Evolutionary conservation across 257 asterid genomes (phyloP), one percentile per base, ranked within the genome.

Genomic region (Solanum corneliomulleri): DNA sequence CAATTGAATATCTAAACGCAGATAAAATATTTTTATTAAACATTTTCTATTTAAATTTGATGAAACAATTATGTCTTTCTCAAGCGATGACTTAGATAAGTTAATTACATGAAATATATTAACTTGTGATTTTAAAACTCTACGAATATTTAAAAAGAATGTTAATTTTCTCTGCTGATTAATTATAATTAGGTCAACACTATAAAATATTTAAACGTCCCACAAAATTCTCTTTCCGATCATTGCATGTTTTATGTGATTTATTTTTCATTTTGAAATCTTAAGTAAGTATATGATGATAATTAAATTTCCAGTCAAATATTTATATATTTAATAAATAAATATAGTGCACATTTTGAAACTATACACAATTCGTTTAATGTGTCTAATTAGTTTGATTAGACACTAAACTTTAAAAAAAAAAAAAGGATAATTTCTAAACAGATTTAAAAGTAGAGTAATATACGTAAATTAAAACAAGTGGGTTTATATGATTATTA

Each of bases 21-120:
- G 66, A 56, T 56, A 20, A 18, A 58, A 21, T 58, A 0, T 21
- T 58, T 8, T 0, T 20, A 21, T 21, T 3, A 0, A 1, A 58
- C 0, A 21, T 0, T 58, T 58, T 21, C 27, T 7, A 8, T 1
- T 0, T 20, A 58, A 0, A 0, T 58, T 58, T 58, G 3, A 58
- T 56, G 13, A 58, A 58, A 56, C 1, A 56, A 1, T 52, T 20
- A 20, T 3, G 1, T 58, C 2, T 21, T 56, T 58, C 2, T 58
- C 4, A 58, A 7, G 66, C 2, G 2, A 20, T 8, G 25, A 58
- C 21, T 58, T 58, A 58, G 6, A 58, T 8, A 20, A 3, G 12
- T 58, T 20, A 58, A 58, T 58, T n/a, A 0, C 2, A 58, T 58
- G 8, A 20, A 62, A 62, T 62, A 10, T 11, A 23, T 60, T 1